phyloP scores from a whole-genome alignment of 495 filamentous ascomycete species.

The Penicillium dipodomyicola region DNA sequence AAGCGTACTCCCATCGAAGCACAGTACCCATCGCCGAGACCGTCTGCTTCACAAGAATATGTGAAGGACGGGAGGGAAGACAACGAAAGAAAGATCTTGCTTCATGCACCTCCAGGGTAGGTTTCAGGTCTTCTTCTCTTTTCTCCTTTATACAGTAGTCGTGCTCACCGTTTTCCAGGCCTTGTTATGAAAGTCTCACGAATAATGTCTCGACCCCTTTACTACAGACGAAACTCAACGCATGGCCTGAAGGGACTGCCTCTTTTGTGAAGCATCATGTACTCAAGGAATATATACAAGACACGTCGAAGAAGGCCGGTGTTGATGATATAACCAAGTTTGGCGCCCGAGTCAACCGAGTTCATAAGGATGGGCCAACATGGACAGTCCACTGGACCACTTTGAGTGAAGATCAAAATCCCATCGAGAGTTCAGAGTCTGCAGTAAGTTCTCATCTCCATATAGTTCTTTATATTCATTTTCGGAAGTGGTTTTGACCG shows the following conservation, averaged over 20 bases:
- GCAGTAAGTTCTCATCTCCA: conserved; percentile 13
- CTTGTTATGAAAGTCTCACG: conserved; percentile 58
- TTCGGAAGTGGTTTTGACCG: background rate
- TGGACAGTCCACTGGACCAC: conserved; percentile 51
- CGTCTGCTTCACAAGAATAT: conserved; percentile 38
- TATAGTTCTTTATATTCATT: too few relatives aligned
- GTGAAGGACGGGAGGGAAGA: conserved; percentile 23
- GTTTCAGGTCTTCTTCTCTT: background rate
- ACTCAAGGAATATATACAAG: conserved; percentile 58
- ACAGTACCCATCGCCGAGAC: conserved; percentile 51
- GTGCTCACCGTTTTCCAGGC: conserved; percentile 29
- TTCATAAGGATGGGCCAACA: conserved; percentile 43
- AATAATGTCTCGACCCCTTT: conserved; percentile 66
- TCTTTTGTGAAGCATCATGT: conserved; percentile 54
- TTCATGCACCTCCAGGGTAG: conserved; percentile 54
- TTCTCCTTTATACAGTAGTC: background rate
- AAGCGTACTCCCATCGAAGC: conserved; percentile 56
- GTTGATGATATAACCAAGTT: conserved; percentile 51
- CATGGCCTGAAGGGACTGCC: conserved; percentile 58
- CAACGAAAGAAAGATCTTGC: conserved; percentile 27
- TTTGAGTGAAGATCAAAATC: conserved; percentile 25
- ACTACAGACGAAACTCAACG: conserved; percentile 56
- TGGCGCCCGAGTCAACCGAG: conserved; percentile 56
- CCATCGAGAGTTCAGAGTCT: conserved; percentile 26
- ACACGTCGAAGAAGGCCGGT: conserved; percentile 48